Percentiles rank a stretch among this genome's conserved stretches.
These are phyloP conservation scores for Calocera viscosa DNA, from an alignment of 768 basidiomycete species.

Conservation along the genomic window DNA sequence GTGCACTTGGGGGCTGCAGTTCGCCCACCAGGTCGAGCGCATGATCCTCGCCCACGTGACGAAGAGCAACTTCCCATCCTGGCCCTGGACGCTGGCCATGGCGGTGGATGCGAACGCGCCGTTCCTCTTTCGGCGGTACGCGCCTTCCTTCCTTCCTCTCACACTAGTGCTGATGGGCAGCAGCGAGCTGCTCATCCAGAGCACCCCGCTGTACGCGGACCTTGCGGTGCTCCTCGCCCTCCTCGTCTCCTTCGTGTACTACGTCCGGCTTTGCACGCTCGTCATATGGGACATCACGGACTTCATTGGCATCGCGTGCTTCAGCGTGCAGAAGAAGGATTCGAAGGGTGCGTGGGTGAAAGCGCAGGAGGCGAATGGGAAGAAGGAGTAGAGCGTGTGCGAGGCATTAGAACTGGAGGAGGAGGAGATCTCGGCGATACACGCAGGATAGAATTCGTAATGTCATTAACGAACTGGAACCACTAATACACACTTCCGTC, in stretches of 20 bases:
- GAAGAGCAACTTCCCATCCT: slow-evolving; percentile 65
- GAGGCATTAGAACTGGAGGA: no score
- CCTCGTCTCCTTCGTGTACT: slow-evolving; percentile 52
- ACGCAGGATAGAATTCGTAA: no score
- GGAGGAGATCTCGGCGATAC: no score
- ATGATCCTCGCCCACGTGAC: slow-evolving; percentile 93
- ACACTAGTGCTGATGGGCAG: no score
- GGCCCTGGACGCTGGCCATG: slow-evolving; percentile 64
- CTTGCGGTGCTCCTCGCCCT: slow-evolving; percentile 65
- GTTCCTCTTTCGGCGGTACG: slow-evolving; percentile 52
- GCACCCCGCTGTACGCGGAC: slow-evolving; percentile 44
- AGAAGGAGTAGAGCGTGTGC: no score
- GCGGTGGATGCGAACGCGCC: slow-evolving; percentile 75
- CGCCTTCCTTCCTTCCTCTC: no score
- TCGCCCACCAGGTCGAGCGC: slow-evolving; percentile 67
- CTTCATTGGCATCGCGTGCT: slow-evolving; percentile 87
- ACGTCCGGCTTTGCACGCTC: slow-evolving; percentile 64
- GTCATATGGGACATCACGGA: slow-evolving; percentile 83
- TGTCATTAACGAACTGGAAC: no score
- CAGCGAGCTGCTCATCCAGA: slow-evolving; percentile 41
- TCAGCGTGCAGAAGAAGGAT: slow-evolving; percentile 81
- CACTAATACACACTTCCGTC: no score
- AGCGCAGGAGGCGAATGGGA: slow-evolving; percentile 10
- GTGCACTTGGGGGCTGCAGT: slow-evolving; percentile 81
- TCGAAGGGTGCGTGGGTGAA: slow-evolving; percentile 10